These are phyloP conservation scores for Citrus maxima DNA, from an alignment of 345 rosid genomes.

Conservation along the genomic window DNA sequence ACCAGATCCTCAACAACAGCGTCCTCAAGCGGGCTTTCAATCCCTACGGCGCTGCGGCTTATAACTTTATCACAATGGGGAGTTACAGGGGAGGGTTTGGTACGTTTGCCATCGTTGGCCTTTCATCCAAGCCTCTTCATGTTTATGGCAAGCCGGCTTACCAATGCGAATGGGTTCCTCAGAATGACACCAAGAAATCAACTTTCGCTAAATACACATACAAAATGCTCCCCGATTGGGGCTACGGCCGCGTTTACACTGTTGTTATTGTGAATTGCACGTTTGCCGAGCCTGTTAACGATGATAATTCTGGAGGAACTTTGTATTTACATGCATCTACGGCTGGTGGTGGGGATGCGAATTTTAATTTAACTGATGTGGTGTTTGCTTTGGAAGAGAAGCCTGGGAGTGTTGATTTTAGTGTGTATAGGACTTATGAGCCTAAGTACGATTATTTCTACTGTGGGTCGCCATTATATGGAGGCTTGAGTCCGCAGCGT, in stretches of 20 bases:
- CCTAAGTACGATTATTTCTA: slow-evolving; percentile 79
- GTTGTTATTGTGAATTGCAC: slow-evolving; percentile 83
- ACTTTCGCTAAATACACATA: slow-evolving; percentile 1
- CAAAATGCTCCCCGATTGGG: slow-evolving; percentile 92
- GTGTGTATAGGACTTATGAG: slow-evolving; percentile 23
- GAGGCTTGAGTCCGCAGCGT: slow-evolving; percentile 74
- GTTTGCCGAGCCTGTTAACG: slow-evolving; percentile 50
- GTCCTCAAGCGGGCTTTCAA: slow-evolving; percentile 57
- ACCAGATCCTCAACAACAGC: slow-evolving; percentile 44
- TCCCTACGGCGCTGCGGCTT: slow-evolving; percentile 72
- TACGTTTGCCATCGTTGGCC: slow-evolving; percentile 71
- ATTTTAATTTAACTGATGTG: slow-evolving; percentile 52
- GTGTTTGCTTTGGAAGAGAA: slow-evolving; percentile 49
- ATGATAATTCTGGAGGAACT: slow-evolving; percentile 66
- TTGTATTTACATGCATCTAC: slow-evolving; percentile 67
- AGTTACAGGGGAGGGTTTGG: slow-evolving; percentile 73
- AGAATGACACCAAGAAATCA: slow-evolving; percentile 2
- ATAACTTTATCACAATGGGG: slow-evolving; percentile 75
- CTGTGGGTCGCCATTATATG: slow-evolving; percentile 85
- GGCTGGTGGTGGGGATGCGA: slow-evolving; percentile 62
- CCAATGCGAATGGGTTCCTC: slow-evolving; percentile 67
- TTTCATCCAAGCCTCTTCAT: slow-evolving; percentile 85
- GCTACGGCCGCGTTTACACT: slow-evolving; percentile 87
- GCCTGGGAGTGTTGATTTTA: slow-evolving; percentile 39
- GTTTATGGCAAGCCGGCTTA: slow-evolving; percentile 63